Conservation (phyloP, 768 basidiomycete genomes). For the Boletus patriciae region DNA sequence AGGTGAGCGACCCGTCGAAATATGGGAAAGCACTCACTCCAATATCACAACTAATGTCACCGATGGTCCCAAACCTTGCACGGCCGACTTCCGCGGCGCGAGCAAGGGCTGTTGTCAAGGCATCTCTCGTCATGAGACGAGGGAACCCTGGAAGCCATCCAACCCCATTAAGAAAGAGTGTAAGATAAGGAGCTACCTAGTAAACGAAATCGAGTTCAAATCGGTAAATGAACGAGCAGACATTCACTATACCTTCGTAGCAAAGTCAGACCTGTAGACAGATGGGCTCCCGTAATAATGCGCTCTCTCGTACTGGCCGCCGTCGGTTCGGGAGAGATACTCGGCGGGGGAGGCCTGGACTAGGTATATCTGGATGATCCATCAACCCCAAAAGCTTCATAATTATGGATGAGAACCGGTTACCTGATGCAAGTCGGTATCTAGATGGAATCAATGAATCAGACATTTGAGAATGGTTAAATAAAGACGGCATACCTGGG, state of each 20-base stretch:
- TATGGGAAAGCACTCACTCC: slow-evolving; percentile 48
- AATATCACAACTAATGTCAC: slow-evolving; percentile 91
- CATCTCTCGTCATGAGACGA: slow-evolving; percentile 68
- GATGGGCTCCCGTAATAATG: slow-evolving; percentile 77
- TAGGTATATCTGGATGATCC: slow-evolving; percentile 60
- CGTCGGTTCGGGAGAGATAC: slow-evolving; percentile 64
- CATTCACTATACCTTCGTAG: slow-evolving; percentile 51
- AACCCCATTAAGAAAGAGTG: slow-evolving; percentile 81
- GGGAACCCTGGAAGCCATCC: slow-evolving; percentile 84
- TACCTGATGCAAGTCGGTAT: slow-evolving; percentile 60
- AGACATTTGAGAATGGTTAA: neutral
- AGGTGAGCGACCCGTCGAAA: neutral
- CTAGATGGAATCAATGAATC: slow-evolving; percentile 32
- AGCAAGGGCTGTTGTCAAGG: slow-evolving; percentile 52
- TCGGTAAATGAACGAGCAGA: neutral
- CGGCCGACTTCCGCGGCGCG: slow-evolving; percentile 50
- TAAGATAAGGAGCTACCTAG: slow-evolving; percentile 83
- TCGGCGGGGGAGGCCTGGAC: slow-evolving; percentile 68
- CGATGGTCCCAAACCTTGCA: slow-evolving; percentile 67
- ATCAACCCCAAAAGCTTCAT: neutral
- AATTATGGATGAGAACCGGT: neutral
- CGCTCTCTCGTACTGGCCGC: slow-evolving; percentile 54
- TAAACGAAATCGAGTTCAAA: neutral
- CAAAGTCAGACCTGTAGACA: slow-evolving; percentile 65
- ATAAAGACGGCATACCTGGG: slow-evolving; percentile 40